phyloP scores from a whole-genome alignment of 805 yeast species.

The Yarrowia porcina region DNA sequence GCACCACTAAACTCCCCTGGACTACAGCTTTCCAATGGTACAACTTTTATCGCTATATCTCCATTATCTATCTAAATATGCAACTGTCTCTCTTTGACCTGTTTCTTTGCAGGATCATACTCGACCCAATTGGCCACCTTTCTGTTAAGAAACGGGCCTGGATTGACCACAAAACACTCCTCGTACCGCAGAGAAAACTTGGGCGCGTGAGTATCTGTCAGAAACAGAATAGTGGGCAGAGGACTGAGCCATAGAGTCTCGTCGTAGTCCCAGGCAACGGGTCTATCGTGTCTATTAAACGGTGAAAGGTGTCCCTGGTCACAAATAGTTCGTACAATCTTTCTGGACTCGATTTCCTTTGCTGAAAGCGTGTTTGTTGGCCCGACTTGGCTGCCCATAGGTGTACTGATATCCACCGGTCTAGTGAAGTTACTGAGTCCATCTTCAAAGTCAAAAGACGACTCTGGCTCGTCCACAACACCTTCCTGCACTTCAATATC shows the following conservation, averaged over 20 bases:
- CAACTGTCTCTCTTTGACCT: slow-evolving; percentile 36
- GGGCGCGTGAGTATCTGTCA: slow-evolving; percentile 72
- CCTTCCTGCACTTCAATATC: not conserved
- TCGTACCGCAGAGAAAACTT: slow-evolving; percentile 72
- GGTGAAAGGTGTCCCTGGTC: slow-evolving; percentile 91
- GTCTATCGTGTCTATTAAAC: slow-evolving; percentile 56
- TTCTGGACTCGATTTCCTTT: slow-evolving; percentile 38
- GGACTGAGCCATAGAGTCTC: slow-evolving; percentile 70
- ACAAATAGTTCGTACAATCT: slow-evolving; percentile 71
- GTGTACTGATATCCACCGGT: slow-evolving; percentile 6
- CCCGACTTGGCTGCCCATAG: not conserved
- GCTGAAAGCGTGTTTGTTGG: slow-evolving; percentile 28
- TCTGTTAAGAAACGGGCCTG: slow-evolving; percentile 52
- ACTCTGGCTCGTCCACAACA: not conserved
- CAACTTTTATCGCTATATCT: too few relatives aligned
- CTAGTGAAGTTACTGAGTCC: not conserved
- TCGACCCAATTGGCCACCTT: slow-evolving; percentile 65
- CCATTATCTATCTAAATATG: too few relatives aligned
- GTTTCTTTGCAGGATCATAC: slow-evolving; percentile 60
- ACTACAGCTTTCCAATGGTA: too few relatives aligned
- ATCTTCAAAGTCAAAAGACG: not conserved
- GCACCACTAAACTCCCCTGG: too few relatives aligned
- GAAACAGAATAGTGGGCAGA: slow-evolving; percentile 58
- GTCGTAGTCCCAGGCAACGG: slow-evolving; percentile 68
- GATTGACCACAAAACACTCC: slow-evolving; percentile 75